These are phyloP conservation scores for Russula earlei DNA, from an alignment of 768 basidiomycete species.

Conservation along the genomic window DNA sequence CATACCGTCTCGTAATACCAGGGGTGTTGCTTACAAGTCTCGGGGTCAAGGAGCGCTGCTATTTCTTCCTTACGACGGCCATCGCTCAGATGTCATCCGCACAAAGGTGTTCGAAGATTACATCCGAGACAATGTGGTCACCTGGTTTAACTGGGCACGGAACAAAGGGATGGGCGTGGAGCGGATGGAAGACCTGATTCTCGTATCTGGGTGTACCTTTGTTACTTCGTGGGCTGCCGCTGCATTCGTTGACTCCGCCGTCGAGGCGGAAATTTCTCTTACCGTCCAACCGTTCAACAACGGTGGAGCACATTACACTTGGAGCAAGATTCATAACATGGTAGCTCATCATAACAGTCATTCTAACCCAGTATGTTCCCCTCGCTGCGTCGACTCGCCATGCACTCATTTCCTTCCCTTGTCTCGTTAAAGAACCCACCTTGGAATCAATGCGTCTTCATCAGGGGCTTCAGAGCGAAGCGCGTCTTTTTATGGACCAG, in stretches of 20 bases:
- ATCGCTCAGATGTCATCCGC: neutral
- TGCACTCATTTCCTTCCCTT: neutral
- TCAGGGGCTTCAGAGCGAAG: conserved; percentile 9
- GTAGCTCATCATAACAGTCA: neutral
- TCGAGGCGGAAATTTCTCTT: neutral
- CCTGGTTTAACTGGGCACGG: neutral
- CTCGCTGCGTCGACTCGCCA: too few relatives aligned
- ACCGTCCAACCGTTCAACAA: too few relatives aligned
- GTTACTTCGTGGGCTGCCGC: conserved; percentile 1
- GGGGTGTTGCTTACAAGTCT: neutral
- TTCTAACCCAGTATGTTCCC: neutral
- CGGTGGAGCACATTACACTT: neutral
- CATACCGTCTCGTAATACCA: neutral
- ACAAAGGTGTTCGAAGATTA: neutral
- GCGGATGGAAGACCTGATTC: conserved; percentile 9
- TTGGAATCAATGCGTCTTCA: conserved; percentile 5
- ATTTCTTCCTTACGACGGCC: neutral
- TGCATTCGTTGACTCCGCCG: neutral
- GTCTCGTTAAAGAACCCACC: too few relatives aligned
- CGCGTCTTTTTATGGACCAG: neutral
- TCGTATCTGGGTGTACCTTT: conserved; percentile 3
- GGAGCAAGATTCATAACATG: neutral
- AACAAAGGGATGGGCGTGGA: neutral
- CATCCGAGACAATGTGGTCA: neutral
- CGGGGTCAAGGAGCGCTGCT: neutral